Evolutionary conservation across 2,329 filamentous ascomycete species (phyloP).

Genomic region (Colletotrichum sp.): DNA sequence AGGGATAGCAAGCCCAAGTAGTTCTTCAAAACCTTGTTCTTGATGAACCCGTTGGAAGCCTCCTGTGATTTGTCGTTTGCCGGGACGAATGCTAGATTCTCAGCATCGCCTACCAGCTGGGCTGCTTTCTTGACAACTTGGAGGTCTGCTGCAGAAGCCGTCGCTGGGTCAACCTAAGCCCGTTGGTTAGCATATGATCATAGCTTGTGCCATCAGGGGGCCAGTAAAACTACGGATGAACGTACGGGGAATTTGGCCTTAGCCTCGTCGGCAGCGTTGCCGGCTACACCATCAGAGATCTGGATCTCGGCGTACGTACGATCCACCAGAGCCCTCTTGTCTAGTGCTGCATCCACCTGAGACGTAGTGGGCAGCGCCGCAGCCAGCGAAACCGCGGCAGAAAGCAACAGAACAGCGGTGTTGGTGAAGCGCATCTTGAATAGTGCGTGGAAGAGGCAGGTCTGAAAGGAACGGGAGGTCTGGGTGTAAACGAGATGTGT

Average conservation of each 20-base stretch:
- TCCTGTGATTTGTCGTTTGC: neutral
- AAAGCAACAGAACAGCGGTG: neutral
- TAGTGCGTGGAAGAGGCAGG: neutral
- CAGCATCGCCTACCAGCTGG: neutral
- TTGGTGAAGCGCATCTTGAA: neutral
- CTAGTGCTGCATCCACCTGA: neutral
- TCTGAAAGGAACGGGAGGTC: neutral
- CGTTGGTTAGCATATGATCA: neutral
- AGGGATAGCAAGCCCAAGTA: constrained; percentile 51
- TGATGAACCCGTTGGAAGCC: constrained; percentile 35
- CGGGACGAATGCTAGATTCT: neutral
- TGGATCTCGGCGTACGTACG: constrained; percentile 33
- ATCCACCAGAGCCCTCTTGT: neutral
- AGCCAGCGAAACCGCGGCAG: neutral
- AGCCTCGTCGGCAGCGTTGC: constrained; percentile 58
- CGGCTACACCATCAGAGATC: constrained; percentile 54
- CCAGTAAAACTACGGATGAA: neutral
- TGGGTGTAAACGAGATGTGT: neutral
- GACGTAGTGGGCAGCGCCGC: neutral
- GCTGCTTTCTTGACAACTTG: neutral
- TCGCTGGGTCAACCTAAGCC: neutral
- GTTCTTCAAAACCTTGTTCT: constrained; percentile 65
- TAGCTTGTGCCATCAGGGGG: neutral
- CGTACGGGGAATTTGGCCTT: constrained; percentile 57
- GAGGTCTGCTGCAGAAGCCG: neutral